Percentiles rank a stretch among this genome's conserved stretches.
These are phyloP conservation scores for Triadica sebifera DNA, from an alignment of 345 rosid species.

Conservation along the genomic window DNA sequence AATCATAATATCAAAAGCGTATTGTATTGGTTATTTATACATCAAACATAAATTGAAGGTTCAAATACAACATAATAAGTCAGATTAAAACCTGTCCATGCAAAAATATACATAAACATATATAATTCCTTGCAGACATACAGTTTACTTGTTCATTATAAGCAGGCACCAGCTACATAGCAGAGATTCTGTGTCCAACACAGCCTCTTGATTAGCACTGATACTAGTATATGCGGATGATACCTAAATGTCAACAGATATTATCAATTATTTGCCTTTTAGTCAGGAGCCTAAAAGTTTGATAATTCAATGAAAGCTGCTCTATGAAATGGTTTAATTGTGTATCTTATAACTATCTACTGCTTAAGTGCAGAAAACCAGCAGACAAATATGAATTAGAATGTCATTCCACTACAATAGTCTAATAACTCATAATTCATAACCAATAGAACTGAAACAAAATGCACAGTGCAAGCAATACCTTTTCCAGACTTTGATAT, in stretches of 20 bases:
- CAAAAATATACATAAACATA: too few species aligned
- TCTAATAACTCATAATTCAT: neutral
- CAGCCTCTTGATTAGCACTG: neutral
- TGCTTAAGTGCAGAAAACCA: neutral
- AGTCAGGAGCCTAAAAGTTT: neutral
- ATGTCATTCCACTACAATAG: neutral
- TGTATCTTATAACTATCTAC: neutral
- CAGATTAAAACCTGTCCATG: too few species aligned
- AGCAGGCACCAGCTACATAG: neutral
- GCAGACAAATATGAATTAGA: neutral
- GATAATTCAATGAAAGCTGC: neutral
- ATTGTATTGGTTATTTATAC: neutral
- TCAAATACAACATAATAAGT: too few species aligned
- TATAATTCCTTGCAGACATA: neutral
- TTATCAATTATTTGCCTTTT: neutral
- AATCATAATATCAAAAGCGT: neutral
- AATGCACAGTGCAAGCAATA: constrained; percentile 16
- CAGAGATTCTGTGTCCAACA: neutral
- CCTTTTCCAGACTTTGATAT: constrained; percentile 93
- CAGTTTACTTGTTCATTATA: neutral
- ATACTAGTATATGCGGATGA: neutral
- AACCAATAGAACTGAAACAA: neutral
- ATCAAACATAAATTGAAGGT: neutral
- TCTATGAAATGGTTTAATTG: neutral
- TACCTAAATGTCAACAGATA: neutral